Evolutionary conservation across 768 basidiomycete species (phyloP).

Genomic region (Boletus tylopilopsis): DNA sequence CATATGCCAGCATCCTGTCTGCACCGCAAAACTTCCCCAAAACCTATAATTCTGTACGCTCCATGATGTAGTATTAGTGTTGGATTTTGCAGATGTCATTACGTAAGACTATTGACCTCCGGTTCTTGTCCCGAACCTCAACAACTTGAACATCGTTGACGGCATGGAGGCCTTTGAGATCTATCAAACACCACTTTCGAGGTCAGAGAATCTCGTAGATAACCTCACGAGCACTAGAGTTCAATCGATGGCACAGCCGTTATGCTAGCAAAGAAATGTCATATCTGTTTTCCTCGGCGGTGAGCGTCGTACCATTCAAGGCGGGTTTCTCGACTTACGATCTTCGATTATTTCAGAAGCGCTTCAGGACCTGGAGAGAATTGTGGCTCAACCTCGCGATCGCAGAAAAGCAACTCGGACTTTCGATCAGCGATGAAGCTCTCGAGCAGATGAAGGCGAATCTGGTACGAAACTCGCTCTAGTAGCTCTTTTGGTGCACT

Average conservation of each 20-base stretch:
- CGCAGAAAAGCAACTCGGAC: conserved; percentile 93
- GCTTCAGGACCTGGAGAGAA: conserved; percentile 92
- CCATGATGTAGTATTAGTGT: no score
- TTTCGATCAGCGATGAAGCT: conserved; percentile 85
- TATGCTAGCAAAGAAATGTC: conserved; percentile 99
- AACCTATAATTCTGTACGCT: no score
- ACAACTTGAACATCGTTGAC: not conserved
- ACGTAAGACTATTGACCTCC: not conserved
- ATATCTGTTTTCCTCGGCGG: conserved; percentile 90
- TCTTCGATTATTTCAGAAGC: conserved; percentile 52
- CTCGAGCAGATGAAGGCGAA: conserved; percentile 94
- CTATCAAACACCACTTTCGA: conserved; percentile 80
- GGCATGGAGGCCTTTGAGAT: conserved; percentile 63
- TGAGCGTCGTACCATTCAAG: conserved; percentile 34
- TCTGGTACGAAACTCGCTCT: conserved; percentile 46
- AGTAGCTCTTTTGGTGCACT: not conserved
- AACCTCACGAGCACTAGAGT: not conserved
- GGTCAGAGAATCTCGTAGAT: conserved; percentile 38
- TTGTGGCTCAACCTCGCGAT: conserved; percentile 96
- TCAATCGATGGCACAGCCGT: conserved; percentile 50
- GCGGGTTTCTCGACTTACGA: not conserved
- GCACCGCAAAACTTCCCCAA: not conserved
- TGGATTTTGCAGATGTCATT: no score
- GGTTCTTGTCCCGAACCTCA: not conserved
- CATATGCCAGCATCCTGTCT: not conserved